Conservation (phyloP, 1,284 basidiomycete species). For the Heterobasidion parviporum region DNA sequence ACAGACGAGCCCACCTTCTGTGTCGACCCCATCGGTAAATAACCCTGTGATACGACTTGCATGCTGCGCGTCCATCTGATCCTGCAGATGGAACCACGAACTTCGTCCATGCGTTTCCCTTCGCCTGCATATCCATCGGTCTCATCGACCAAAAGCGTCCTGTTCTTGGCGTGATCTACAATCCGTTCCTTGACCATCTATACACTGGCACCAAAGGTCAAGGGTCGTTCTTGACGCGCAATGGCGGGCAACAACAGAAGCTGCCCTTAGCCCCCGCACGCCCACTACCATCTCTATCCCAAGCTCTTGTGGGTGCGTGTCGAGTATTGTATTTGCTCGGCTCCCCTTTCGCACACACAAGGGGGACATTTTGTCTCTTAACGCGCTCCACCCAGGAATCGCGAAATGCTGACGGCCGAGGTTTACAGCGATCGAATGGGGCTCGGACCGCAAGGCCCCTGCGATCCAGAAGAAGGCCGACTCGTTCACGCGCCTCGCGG, state of each 20-base stretch:
- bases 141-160: slow-evolving; percentile 78
- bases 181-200: slow-evolving; percentile 13
- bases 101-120: slow-evolving; percentile 89
- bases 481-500: slow-evolving; percentile 74
- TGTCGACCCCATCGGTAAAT: slow-evolving; percentile 75
- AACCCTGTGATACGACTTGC: not conserved
- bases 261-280: slow-evolving; percentile 33
- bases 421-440: slow-evolving; percentile 79
- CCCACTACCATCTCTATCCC: slow-evolving; percentile 65
- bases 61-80: not conserved
- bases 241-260: slow-evolving; percentile 3
- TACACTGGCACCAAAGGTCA: slow-evolving; percentile 45
- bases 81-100: slow-evolving; percentile 83
- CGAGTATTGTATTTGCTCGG: too few species aligned
- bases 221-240: slow-evolving; percentile 63
- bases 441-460: slow-evolving; percentile 64
- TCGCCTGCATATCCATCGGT: slow-evolving; percentile 87
- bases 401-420: not conserved
- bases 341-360: too few species aligned
- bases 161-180: slow-evolving; percentile 51
- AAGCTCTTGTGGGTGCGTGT: slow-evolving; percentile 65
- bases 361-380: not conserved
- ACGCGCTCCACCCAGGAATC: not conserved
- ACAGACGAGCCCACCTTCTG: slow-evolving; percentile 90
- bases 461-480: slow-evolving; percentile 59